phyloP scores from a whole-genome alignment of 139 green algal species.

The Ulvella scutata region DNA sequence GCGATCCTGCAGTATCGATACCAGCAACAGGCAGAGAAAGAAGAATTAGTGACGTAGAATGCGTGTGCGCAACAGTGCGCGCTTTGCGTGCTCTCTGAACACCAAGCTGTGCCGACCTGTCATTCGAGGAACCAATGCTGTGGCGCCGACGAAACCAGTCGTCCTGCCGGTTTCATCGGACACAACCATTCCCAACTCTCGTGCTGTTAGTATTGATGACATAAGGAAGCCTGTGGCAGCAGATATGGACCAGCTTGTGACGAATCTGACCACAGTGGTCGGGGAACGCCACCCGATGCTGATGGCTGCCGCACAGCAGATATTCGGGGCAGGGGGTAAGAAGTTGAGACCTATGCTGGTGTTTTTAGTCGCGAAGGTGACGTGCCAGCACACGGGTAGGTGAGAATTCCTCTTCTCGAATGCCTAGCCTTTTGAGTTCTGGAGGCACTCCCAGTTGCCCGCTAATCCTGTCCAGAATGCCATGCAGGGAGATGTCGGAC shows the following conservation, averaged over 20 bases:
- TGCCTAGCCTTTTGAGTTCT: too few species aligned
- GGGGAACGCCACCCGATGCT: conserved; percentile 85
- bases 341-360: conserved; percentile 77
- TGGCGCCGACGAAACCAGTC: too few species aligned
- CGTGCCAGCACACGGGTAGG: conserved; percentile 36
- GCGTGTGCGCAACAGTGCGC: too few species aligned
- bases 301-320: conserved; percentile 90
- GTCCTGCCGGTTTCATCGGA: too few species aligned
- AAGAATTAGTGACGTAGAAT: too few species aligned
- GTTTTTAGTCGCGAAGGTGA: conserved; percentile 76
- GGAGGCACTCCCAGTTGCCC: too few species aligned
- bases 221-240: conserved; percentile 43
- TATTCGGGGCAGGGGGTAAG: conserved; percentile 94
- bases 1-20: too few species aligned
- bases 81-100: too few species aligned
- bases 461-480: too few species aligned
- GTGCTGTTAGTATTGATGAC: conserved; percentile 9
- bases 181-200: not conserved
- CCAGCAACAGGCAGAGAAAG: too few species aligned
- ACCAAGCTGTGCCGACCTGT: too few species aligned
- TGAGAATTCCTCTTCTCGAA: conserved; percentile 19
- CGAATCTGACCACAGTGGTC: conserved; percentile 76
- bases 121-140: too few species aligned
- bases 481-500: conserved; percentile 68
- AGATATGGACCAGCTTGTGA: conserved; percentile 71